Percentiles rank a stretch among this genome's conserved stretches.
phyloP scores from a whole-genome alignment of 352 stramenopile genomes.

The Phytophthora europaea region DNA sequence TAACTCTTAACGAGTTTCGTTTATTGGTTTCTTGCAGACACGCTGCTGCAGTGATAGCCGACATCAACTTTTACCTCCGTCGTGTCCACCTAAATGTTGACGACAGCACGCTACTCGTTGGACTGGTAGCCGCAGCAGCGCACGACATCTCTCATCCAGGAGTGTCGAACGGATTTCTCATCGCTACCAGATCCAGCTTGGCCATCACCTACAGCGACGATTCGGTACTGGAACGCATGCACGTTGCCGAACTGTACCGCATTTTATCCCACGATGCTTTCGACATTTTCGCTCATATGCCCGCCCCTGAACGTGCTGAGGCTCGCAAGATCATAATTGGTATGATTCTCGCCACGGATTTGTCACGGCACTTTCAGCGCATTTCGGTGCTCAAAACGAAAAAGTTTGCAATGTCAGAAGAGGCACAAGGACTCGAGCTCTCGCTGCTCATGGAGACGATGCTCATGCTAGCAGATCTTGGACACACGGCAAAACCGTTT shows the following conservation, averaged over 20 bases:
- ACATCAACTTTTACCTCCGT: constrained; percentile 77
- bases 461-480: constrained; percentile 74
- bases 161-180: constrained; percentile 93
- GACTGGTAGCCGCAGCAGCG: constrained; percentile 86
- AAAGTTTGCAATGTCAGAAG: constrained; percentile 62
- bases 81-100: constrained; percentile 67
- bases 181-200: constrained; percentile 89
- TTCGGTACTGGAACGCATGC: constrained; percentile 87
- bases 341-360: constrained; percentile 82
- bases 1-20: constrained; percentile 6
- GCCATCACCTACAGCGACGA: constrained; percentile 94
- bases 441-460: constrained; percentile 81
- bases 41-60: constrained; percentile 65
- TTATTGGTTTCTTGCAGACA: constrained; percentile 42
- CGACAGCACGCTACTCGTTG: constrained; percentile 64
- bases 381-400: constrained; percentile 81
- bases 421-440: constrained; percentile 60
- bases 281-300: constrained; percentile 73
- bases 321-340: constrained; percentile 80
- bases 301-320: constrained; percentile 34
- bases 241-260: constrained; percentile 72
- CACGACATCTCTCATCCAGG: constrained; percentile 95
- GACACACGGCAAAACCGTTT: constrained; percentile 76
- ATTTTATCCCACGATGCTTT: constrained; percentile 70
- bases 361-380: constrained; percentile 77